These are phyloP conservation scores for Linnemannia hyalina DNA, from an alignment of 192 early-diverging fungal species.

Conservation along the genomic window DNA sequence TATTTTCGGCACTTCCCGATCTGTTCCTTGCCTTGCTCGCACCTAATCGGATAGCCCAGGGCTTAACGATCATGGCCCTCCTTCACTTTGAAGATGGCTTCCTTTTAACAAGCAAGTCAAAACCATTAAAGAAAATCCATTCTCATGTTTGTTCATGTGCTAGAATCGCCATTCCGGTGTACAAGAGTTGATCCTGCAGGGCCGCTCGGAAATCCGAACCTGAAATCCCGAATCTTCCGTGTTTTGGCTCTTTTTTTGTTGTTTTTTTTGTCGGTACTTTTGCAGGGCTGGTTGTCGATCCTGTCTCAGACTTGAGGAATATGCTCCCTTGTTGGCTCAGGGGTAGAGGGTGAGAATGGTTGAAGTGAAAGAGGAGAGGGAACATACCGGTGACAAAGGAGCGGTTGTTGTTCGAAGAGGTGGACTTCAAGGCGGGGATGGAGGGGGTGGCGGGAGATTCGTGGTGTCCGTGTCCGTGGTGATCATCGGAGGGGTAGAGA, in stretches of 20 bases:
- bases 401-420: constrained; percentile 50
- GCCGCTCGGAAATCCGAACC: constrained; percentile 2
- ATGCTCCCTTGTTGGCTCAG: not conserved
- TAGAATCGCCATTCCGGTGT: not conserved
- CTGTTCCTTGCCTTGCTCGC: not conserved
- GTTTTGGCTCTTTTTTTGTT: not conserved
- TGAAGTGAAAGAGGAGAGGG: not conserved
- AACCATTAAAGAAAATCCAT: not conserved
- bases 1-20: constrained; percentile 6
- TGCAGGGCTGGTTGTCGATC: not conserved
- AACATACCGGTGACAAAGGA: constrained; percentile 65
- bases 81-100: not conserved
- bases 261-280: not conserved
- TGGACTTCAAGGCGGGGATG: constrained; percentile 35
- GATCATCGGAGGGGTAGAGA: constrained; percentile 51
- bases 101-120: not conserved
- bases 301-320: not conserved
- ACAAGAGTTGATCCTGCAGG: not conserved
- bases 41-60: not conserved
- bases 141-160: not conserved
- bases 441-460: constrained; percentile 43
- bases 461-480: constrained; percentile 50
- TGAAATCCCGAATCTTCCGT: constrained; percentile 6
- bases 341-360: not conserved
- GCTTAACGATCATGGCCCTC: not conserved